Base-by-base conservation (phyloP, 345 rosid species). In the Melaleuca alternifolia region DNA sequence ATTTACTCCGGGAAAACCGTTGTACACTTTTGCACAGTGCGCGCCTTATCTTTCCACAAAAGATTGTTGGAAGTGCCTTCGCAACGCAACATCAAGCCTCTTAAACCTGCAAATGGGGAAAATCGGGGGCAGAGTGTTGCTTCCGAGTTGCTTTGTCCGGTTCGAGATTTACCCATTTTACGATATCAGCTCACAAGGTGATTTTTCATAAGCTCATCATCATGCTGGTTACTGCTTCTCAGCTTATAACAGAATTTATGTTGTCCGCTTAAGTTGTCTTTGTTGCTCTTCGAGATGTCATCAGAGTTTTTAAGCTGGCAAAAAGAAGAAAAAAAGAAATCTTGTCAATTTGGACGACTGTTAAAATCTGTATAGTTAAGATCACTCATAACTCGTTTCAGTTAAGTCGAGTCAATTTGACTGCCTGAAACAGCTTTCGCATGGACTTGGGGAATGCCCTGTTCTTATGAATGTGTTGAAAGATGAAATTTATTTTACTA, bases 251-350 rank as follows among this genome's bases (percentile, higher is more conserved):
- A 1, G 21, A 62, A 62, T 7, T 62, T 20, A 6, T 20, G 18
- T 56, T 24, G 28, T 56, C 14, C 6, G 61, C 10, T 28, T n/a
- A 62, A 28, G 37, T 41, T 28, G 75, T 62, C 14, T 62, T 62
- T 28, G 75, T 62, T 28, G 75, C 41, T 28, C 41, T 62, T 28
- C 41, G 14, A 62, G 75, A 62, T 28, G 21, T 65, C 0, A 65
- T 14, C 14, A 62, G 41, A 62, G 8, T 62, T 62, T 33, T 28
- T 62, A 37, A 28, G 75, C 75, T 10, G 28, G 44, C 41, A 6
- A 62, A 41, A 41, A 41, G 4, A 41, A 44, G 93, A 94, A 88
- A 92, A 91, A 87, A 13, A 62, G 41, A 28, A 62, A 7, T 8
- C 7, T 28, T 28, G 0, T 30, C 10, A 15, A 62, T 62, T 62